phyloP scores from a whole-genome alignment of 306 rosid species.

The Dalbergia cochinchinensis region DNA sequence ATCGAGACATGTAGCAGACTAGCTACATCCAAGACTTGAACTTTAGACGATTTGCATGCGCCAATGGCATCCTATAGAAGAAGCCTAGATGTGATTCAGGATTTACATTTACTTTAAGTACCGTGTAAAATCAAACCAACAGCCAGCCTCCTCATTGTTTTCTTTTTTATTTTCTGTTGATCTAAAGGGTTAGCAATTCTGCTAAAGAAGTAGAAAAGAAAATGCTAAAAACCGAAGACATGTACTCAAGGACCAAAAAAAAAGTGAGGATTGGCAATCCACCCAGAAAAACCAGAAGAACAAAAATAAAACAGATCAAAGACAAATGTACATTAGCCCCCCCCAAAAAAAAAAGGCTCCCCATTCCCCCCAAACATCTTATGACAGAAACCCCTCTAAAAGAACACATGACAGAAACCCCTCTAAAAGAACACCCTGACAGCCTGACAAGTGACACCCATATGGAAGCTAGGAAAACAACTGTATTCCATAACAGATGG shows the following conservation, averaged over 20 bases:
- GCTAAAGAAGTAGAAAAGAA: constrained; percentile 27
- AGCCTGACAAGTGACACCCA: constrained; percentile 1
- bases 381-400: too few relatives aligned
- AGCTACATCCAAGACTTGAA: constrained; percentile 10
- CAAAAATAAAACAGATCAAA: not conserved
- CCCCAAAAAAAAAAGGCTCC: not conserved
- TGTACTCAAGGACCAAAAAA: constrained; percentile 14
- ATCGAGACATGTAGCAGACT: constrained; percentile 1
- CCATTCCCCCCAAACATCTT: constrained; percentile 5
- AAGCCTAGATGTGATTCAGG: not conserved
- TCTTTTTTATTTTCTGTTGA: not conserved
- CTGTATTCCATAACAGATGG: not conserved
- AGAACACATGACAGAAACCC: constrained; percentile 8
- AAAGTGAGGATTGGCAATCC: too few relatives aligned
- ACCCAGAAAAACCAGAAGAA: constrained; percentile 2
- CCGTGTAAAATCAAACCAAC: not conserved
- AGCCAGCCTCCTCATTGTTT: constrained; percentile 4
- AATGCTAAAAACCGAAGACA: constrained; percentile 13
- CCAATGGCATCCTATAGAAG: not conserved
- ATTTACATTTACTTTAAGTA: constrained; percentile 29
- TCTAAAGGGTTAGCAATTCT: constrained; percentile 3
- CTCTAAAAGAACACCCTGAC: not conserved
- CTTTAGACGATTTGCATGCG: not conserved
- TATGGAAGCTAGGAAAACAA: constrained; percentile 23
- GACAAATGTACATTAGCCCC: constrained; percentile 13